Evolutionary conservation across 805 yeast genomes (phyloP), one percentile per base, ranked within the genome.

Genomic region (Vanderwaltozyma polyspora): DNA sequence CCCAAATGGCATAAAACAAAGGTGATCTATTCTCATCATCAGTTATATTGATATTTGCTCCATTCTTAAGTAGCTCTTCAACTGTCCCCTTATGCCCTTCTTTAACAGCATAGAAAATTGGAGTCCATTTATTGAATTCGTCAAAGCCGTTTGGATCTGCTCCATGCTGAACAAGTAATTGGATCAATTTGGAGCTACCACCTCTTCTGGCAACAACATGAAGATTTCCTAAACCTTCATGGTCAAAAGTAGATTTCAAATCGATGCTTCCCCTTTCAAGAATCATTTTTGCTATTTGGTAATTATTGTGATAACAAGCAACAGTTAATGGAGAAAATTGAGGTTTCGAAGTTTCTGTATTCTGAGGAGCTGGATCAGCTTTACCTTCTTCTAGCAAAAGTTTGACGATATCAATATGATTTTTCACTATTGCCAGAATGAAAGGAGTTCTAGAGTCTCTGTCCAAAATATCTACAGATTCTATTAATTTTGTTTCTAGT

Each of bases 171-270:
- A 82, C 67, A 23, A 91, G 61, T 30, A 86, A 57, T 21, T 78
- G 72, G 10, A 91, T 75, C 22, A 89, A 64, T 37, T 74, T 63
- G 42, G 67, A 64, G 51, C 79, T 85, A 1, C 57, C 59, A 15
- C 96, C 96, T 6, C 80, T 75, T 33, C 91, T 72, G 0, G 96
- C 87, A 19, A 79, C 85, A 24, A 89, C 79, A 55, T 91, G 98
- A 29, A 89, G 61, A 0, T 96, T 94, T 29, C 76, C 72, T 31
- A 86, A 67, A 1, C 98, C 94, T 60, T 89, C 95, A 0, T 94
- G 93, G 52, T 89, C 73, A 55, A 79, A 61, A 8, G 38, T 26
- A 17, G 28, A 32, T n/a, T 31, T 35, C 8, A 25, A 21, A 14
- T 36, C 27, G 13, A 29, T 24, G 5, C 36, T 29, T 15, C 37